A percentile compares a stretch with the other conserved stretches of the same genome.
These are phyloP conservation scores for Verticillium isaacii DNA, from an alignment of 2,329 filamentous ascomycete genomes.

Conservation along the genomic window DNA sequence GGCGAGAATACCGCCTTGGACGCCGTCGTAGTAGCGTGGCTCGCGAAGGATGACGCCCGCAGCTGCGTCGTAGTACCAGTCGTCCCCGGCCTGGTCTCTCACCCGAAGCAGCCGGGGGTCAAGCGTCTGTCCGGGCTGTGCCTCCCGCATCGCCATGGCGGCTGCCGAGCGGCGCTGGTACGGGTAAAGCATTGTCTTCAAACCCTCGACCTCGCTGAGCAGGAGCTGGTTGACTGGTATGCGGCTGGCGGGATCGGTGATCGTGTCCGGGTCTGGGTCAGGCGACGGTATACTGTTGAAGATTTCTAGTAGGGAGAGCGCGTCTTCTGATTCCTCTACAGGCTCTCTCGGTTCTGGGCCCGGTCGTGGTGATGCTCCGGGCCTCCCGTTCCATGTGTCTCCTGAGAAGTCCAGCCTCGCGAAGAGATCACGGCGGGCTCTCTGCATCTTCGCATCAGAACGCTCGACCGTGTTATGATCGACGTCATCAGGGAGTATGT, in stretches of 20 bases:
- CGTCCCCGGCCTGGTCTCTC: constrained; percentile 52
- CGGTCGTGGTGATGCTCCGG: constrained; percentile 12
- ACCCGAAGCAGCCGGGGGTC: constrained; percentile 68
- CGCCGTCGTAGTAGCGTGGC: constrained; percentile 69
- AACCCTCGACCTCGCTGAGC: constrained; percentile 45
- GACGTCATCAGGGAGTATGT: constrained; percentile 63
- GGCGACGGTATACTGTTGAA: constrained; percentile 74
- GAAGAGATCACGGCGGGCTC: constrained; percentile 44
- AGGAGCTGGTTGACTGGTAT: constrained; percentile 54
- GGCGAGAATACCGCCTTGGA: constrained; percentile 71
- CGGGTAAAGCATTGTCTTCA: constrained; percentile 63
- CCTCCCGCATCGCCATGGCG: constrained; percentile 79
- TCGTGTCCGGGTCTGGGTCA: constrained; percentile 42
- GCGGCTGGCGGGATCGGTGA: constrained; percentile 45
- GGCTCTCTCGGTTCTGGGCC: constrained; percentile 24
- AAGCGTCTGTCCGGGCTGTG: constrained; percentile 55
- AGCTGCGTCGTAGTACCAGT: constrained; percentile 68
- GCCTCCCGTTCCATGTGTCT: constrained; percentile 48
- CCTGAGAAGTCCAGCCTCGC: constrained; percentile 49
- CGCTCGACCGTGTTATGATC: constrained; percentile 48
- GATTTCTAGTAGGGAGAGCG: constrained; percentile 58
- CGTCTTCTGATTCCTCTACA: constrained; percentile 31
- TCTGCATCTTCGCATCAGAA: constrained; percentile 36
- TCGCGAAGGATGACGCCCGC: constrained; percentile 57
- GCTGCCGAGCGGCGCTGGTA: constrained; percentile 80